phyloP scores from a whole-genome alignment of 805 yeast species.

The Wickerhamomyces tratensis region DNA sequence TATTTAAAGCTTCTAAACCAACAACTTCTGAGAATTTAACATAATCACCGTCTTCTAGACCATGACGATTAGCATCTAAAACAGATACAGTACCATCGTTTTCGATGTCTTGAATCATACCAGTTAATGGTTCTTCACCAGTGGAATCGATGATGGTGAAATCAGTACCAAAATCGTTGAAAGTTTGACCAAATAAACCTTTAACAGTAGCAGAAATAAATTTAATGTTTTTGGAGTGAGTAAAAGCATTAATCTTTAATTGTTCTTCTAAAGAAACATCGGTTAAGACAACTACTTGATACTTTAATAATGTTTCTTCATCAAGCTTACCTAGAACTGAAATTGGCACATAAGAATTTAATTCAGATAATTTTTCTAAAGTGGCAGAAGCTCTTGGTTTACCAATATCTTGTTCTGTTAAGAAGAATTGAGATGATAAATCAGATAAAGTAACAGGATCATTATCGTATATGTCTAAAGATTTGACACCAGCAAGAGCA shows the following conservation, averaged over 20 bases:
- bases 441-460: constrained; percentile 55
- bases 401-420: constrained; percentile 66
- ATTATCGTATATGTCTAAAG: constrained; percentile 80
- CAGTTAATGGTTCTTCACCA: constrained; percentile 87
- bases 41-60: constrained; percentile 83
- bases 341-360: constrained; percentile 87
- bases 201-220: constrained; percentile 75
- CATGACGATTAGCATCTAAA: constrained; percentile 88
- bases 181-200: constrained; percentile 83
- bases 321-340: constrained; percentile 48
- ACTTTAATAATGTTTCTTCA: constrained; percentile 43
- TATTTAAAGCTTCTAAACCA: constrained; percentile 69
- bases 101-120: constrained; percentile 87
- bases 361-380: constrained; percentile 61
- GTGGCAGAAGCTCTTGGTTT: constrained; percentile 65
- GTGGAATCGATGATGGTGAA: constrained; percentile 77
- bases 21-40: constrained; percentile 82
- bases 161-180: constrained; percentile 81
- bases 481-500: constrained; percentile 94
- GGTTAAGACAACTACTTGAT: constrained; percentile 81
- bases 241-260: constrained; percentile 60
- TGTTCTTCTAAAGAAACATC: constrained; percentile 65
- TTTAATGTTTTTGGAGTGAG: constrained; percentile 66
- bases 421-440: constrained; percentile 83
- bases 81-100: constrained; percentile 85